Base-by-base conservation (phyloP, 345 rosid species). In the Turritis glabra region DNA sequence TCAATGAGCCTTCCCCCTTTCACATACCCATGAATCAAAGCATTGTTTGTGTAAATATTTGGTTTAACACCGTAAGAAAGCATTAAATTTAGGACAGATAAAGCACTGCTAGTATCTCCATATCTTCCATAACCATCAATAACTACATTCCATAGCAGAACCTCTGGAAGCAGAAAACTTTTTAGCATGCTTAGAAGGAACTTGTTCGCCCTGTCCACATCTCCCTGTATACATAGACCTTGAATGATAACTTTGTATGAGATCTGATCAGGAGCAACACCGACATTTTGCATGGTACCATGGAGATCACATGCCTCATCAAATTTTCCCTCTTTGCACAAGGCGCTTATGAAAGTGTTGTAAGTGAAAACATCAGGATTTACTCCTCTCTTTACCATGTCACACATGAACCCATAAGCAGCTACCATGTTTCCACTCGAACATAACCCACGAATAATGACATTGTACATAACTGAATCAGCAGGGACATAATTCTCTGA, bases 41-140 rank as follows among this genome's bases (percentile, higher is more conserved):
- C 89, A 74, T 91, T 88, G 76, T 71, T 81, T 47, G 97, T 89
- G 82, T 78, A 91, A 22, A 84, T 81, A 86, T 91, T 89, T 43
- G 89, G 89, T 18, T 32, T 52, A 73, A 89, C 85, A 61, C 90
- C 91, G 52, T 73, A 81, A 27, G 83, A 78, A 75, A 80, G 38
- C 97, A 91, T 91, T 21, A 77, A 73, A 43, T 84, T 80, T 77
- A 74, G 77, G 38, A 89, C 68, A n/a, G 72, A 67, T 57, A 80
- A 47, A 40, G 91, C 93, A 21, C 43, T 76, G 57, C 55, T 56
- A 9, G 82, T 61, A 81, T 89, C 85, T 38, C 90, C 87, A 67
- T 70, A 51, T 80, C 84, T 84, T 59, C 89, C 96, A 67, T 84
- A 85, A 73, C 84, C 81, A 73, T 85, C 74, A 73, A 89, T 84